These are phyloP conservation scores for Sarocladium strictum DNA, from an alignment of 2,329 filamentous ascomycete species.

Conservation along the genomic window DNA sequence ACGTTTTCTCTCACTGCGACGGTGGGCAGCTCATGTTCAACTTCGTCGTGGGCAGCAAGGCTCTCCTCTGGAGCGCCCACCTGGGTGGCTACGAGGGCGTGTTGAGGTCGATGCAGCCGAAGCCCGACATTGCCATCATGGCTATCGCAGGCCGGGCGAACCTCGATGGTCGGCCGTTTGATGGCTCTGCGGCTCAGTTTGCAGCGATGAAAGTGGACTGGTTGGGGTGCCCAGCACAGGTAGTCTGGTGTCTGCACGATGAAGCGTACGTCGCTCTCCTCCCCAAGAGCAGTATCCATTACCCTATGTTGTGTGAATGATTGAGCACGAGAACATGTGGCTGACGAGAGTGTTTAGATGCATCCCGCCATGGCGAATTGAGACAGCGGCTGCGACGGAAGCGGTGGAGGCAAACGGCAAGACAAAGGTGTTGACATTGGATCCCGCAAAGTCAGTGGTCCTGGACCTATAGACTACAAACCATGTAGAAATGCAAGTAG, in stretches of 20 bases:
- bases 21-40: slow-evolving; percentile 22
- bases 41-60: slow-evolving; percentile 16
- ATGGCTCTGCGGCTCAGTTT: slow-evolving; percentile 10
- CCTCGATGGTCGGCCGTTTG: slow-evolving; percentile 12
- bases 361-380: neutral
- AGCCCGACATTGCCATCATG: slow-evolving; percentile 18
- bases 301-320: neutral
- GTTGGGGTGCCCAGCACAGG: neutral
- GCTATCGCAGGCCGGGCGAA: slow-evolving; percentile 19
- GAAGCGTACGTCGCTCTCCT: neutral
- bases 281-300: too few relatives aligned
- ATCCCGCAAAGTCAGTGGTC: neutral
- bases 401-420: neutral
- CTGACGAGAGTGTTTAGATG: neutral
- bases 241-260: neutral
- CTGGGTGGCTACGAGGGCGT: slow-evolving; percentile 15
- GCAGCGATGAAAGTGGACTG: neutral
- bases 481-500: neutral
- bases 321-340: neutral
- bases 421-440: neutral
- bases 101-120: slow-evolving; percentile 14
- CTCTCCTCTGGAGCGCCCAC: slow-evolving; percentile 17
- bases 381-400: neutral
- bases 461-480: neutral
- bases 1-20: slow-evolving; percentile 15